Evolutionary conservation across 331 rosid genomes (phyloP), one percentile per base, ranked within the genome.

Genomic region (Rhamnella rubrinervis): DNA sequence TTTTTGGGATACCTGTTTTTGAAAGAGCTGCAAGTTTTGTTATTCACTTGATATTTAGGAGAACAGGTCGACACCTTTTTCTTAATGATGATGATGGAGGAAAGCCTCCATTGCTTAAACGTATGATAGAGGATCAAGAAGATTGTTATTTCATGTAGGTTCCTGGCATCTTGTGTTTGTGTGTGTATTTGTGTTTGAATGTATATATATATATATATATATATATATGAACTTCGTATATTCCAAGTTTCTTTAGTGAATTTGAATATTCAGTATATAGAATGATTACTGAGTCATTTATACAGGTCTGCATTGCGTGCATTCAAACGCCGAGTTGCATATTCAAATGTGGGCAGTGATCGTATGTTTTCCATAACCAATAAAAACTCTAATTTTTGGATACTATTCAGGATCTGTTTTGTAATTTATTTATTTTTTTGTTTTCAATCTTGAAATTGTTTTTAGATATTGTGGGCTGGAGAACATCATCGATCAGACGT

Each of bases 381-480:
- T 52, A 55, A 28, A 53, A 17, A 55, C 31, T 56, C 35, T 77
- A 20, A n/a, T 67, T 46, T 9, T 38, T 72, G 39, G 25, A 18
- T 75, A 39, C 28, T 50, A 58, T 64, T 73, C 57, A 25, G 26
- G 44, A n/a, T 65, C 16, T 14, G 49, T 66, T 66, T 52, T 26
- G 5, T 6, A 63, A 35, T 25, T 62, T 23, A 21, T 37, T 41
- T 47, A 19, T 67, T 25, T 37, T 37, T 61, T 70, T 83, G 80
- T 76, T 80, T 74, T 67, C 85, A 78, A 53, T 85, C 65, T 88
- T 59, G 37, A 78, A 25, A 46, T 19, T 59, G 35, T 37, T 2
- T 69, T 51, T 71, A 93, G 98, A 91, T 82, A 86, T 95, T 55
- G 99, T 95, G 69, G 99, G 99, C 77, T 95, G 99, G 99, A 91